Conservation (phyloP, 2,329 filamentous ascomycete genomes). For the Cordyceps militaris region DNA sequence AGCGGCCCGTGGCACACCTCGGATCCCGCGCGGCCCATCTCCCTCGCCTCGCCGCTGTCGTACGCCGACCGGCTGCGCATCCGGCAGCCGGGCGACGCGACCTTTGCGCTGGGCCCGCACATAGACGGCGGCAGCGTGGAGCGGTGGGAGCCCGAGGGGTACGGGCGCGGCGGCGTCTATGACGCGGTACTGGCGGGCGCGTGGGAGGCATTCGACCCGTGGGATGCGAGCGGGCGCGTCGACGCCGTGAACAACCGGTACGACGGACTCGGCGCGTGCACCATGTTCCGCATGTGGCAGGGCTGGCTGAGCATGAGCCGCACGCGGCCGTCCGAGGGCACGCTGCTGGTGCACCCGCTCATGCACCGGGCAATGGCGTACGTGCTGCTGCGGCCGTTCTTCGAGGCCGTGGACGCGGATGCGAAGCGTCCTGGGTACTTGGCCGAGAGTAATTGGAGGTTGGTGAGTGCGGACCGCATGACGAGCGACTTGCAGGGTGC, state of each 20-base stretch:
- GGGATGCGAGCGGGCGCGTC: slow-evolving; percentile 66
- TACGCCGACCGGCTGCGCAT: slow-evolving; percentile 71
- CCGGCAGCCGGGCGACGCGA: slow-evolving; percentile 60
- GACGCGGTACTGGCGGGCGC: slow-evolving; percentile 62
- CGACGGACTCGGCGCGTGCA: slow-evolving; percentile 72
- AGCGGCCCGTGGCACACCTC: slow-evolving; percentile 51
- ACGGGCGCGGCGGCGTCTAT: slow-evolving; percentile 63
- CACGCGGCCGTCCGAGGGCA: slow-evolving; percentile 69
- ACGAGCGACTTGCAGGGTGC: slow-evolving; percentile 64
- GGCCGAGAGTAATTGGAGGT: slow-evolving; percentile 51
- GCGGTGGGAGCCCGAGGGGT: slow-evolving; percentile 65
- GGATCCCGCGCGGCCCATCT: slow-evolving; percentile 40
- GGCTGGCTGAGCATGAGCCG: slow-evolving; percentile 78
- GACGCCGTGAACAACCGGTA: slow-evolving; percentile 68
- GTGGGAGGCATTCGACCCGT: slow-evolving; percentile 80
- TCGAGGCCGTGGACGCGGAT: slow-evolving; percentile 39
- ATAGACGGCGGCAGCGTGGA: slow-evolving; percentile 69
- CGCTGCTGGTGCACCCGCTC: slow-evolving; percentile 74
- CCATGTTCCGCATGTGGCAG: slow-evolving; percentile 82
- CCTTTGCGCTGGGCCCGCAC: slow-evolving; percentile 67
- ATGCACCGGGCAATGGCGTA: slow-evolving; percentile 72
- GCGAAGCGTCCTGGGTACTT: slow-evolving; percentile 31
- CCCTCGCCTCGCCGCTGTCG: slow-evolving; percentile 47
- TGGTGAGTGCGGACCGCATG: slow-evolving; percentile 40
- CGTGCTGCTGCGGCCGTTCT: slow-evolving; percentile 76